Percentiles rank a stretch among this genome's conserved stretches.
phyloP scores from a whole-genome alignment of 495 filamentous ascomycete genomes.

The Parathielavia hyrcaniae region DNA sequence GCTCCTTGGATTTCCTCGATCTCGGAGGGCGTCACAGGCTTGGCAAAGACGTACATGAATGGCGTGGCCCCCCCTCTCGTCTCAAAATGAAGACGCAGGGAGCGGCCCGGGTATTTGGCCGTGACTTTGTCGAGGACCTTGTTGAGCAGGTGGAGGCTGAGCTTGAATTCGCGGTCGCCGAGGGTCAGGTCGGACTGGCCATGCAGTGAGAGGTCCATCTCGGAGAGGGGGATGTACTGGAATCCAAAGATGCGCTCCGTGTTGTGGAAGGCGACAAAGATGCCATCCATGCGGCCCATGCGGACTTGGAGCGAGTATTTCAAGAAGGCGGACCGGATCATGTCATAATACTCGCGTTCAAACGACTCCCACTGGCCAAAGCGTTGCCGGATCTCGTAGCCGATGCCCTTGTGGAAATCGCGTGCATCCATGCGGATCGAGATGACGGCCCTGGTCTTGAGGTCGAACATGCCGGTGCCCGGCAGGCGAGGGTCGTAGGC shows the following conservation, averaged over 20 bases:
- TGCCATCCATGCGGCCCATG: constrained; percentile 96
- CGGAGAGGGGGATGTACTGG: constrained; percentile 78
- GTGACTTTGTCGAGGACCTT: constrained; percentile 68
- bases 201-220: constrained; percentile 85
- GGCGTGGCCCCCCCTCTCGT: constrained; percentile 52
- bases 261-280: constrained; percentile 98
- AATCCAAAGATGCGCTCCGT: constrained; percentile 94
- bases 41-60: constrained; percentile 83
- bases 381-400: constrained; percentile 76
- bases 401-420: constrained; percentile 66
- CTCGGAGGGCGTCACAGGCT: constrained; percentile 68
- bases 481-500: constrained; percentile 81
- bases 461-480: constrained; percentile 90
- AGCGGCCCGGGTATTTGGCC: constrained; percentile 62
- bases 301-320: constrained; percentile 96
- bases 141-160: constrained; percentile 73
- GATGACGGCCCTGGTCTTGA: constrained; percentile 90
- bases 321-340: constrained; percentile 90
- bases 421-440: constrained; percentile 78
- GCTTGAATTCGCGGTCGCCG: constrained; percentile 81
- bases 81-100: constrained; percentile 82
- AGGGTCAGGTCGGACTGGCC: constrained; percentile 57
- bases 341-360: constrained; percentile 93
- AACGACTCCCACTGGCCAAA: constrained; percentile 80
- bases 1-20: constrained; percentile 67